phyloP scores from a whole-genome alignment of 495 filamentous ascomycete genomes.

The Collariella sp. region DNA sequence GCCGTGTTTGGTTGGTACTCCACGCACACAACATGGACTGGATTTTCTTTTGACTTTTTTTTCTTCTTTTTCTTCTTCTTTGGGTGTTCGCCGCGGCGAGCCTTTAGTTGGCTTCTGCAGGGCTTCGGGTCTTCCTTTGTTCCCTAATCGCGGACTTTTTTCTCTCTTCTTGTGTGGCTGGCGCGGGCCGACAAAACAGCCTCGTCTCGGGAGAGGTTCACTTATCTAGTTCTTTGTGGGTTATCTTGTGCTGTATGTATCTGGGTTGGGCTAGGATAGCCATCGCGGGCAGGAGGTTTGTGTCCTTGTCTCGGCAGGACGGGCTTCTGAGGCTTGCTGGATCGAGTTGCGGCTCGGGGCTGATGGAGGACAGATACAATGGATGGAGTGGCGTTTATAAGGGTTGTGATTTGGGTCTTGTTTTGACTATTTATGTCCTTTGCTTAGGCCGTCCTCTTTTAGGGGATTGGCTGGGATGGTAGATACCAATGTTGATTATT shows the following conservation, averaged over 20 bases:
- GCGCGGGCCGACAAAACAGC: constrained; percentile 8
- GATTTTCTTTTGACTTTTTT: background rate
- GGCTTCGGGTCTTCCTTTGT: background rate
- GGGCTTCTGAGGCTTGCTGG: too few relatives aligned
- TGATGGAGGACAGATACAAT: background rate
- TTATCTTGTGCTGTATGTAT: background rate
- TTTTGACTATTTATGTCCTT: too few relatives aligned
- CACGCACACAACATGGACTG: background rate
- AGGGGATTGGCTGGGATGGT: too few relatives aligned
- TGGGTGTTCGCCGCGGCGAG: background rate
- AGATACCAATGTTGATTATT: too few relatives aligned
- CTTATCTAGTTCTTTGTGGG: background rate
- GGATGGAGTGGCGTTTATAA: background rate
- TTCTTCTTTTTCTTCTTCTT: background rate
- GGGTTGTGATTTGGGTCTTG: too few relatives aligned
- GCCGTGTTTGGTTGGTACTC: background rate
- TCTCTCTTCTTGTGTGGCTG: background rate
- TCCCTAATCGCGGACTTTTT: constrained; percentile 2
- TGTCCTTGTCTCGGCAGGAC: background rate
- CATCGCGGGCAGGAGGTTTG: background rate
- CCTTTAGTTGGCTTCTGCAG: background rate
- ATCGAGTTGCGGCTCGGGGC: too few relatives aligned
- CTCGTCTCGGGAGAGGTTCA: background rate
- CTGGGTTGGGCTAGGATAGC: background rate
- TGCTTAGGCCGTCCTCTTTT: too few relatives aligned